Evolutionary conservation across 495 filamentous ascomycete species (phyloP), one percentile per base, ranked within the genome.

Genomic region (Aspergillus leporis): DNA sequence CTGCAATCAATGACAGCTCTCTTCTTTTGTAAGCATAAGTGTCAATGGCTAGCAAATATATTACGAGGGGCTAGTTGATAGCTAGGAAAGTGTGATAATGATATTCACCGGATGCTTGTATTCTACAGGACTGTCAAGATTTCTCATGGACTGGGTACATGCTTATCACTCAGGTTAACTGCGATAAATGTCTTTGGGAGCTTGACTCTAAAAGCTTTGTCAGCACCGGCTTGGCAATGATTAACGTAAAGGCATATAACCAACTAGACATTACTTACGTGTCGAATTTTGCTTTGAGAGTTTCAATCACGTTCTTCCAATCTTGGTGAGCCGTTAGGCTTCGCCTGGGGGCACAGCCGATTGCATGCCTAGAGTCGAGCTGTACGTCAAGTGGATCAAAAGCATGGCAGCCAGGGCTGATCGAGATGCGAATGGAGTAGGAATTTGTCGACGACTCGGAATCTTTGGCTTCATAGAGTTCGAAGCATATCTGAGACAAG

Each of bases 301-400:
- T 98, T 73, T 97, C 92, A 56, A 98, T 90, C 28, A 97, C 90
- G 60, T 91, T 82, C 72, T 93, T 96, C 95, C 95, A 98, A 69
- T 98, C 91, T 21, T 83, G 81, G 71, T 98, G 94, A n/a, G 88
- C 84, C 14, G 93, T 97, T 61, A 98, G 73, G 70, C 90, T 96
- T 55, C 94, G 82, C 60, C 91, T 83, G 16, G 91, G 92, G 19
- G 93, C 90, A 67, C 90, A 95, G 7, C 93, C 91, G 65, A 98
- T 98, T 62, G 90, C 91, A 70, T 98, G 94, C 63, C 92, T 90
- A 62, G 89, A 92, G 72, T 98, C 94, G 10, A 98, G 84, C 73
- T 95, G 92, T 68, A 98, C 92, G 70, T 98, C 93, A 25, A 98
- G 78, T 2, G 92, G 93, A 70, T 97, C 95, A 69, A 91, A 96